A percentile compares a stretch with the other conserved stretches of the same genome.
phyloP scores from a whole-genome alignment of 2,329 filamentous ascomycete genomes.

The Colletotrichum lini region DNA sequence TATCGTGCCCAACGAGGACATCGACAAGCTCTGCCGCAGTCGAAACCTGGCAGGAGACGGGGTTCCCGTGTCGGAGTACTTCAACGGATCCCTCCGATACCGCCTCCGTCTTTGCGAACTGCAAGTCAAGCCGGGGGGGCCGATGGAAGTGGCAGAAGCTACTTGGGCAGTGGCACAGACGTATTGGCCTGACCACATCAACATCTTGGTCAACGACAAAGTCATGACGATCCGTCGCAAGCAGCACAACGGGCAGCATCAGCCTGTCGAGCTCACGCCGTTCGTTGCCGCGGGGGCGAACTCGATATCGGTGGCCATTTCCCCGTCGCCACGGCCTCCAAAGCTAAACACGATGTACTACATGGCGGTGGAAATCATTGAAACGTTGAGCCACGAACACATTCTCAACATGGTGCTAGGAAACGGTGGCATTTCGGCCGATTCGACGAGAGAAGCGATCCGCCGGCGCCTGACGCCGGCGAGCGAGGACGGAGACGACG shows the following conservation, averaged over 20 bases:
- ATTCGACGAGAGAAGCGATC: conserved; percentile 71
- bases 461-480: conserved; percentile 58
- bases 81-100: conserved; percentile 71
- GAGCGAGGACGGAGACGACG: conserved; percentile 67
- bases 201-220: conserved; percentile 76
- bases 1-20: conserved; percentile 54
- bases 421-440: conserved; percentile 56
- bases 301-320: conserved; percentile 67
- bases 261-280: conserved; percentile 82
- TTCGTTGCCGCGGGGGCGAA: conserved; percentile 73
- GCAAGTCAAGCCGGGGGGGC: conserved; percentile 28
- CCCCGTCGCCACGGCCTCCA: conserved; percentile 43
- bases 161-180: conserved; percentile 77
- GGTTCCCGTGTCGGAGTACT: conserved; percentile 57
- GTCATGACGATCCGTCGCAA: conserved; percentile 75
- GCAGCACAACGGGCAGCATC: conserved; percentile 80
- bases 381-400: conserved; percentile 64
- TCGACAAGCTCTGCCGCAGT: conserved; percentile 54
- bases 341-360: conserved; percentile 62
- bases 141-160: conserved; percentile 54
- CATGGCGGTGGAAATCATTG: conserved; percentile 79
- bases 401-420: conserved; percentile 58
- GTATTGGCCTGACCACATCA: conserved; percentile 79
- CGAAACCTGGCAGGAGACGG: conserved; percentile 47
- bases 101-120: conserved; percentile 76